These are phyloP conservation scores for Cardamine occulta DNA, from an alignment of 345 rosid species.

Conservation along the genomic window DNA sequence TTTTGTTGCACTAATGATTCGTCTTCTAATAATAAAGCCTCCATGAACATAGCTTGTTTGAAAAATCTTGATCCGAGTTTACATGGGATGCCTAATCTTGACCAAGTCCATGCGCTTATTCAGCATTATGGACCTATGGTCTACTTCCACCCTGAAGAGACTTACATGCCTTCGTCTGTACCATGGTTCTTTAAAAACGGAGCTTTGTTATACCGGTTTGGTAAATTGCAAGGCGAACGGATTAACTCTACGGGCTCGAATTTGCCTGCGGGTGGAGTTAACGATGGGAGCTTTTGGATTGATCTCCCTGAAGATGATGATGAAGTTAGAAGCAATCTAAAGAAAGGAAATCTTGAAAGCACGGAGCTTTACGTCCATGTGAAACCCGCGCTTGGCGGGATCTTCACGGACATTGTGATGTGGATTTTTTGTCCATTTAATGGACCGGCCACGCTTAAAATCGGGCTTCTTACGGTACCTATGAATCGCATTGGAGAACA, in stretches of 20 bases:
- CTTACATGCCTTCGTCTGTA: slow-evolving; percentile 83
- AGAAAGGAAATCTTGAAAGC: slow-evolving; percentile 69
- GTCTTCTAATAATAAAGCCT: slow-evolving; percentile 47
- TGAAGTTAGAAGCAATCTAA: slow-evolving; percentile 47
- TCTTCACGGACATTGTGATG: slow-evolving; percentile 87
- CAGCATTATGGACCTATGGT: slow-evolving; percentile 78
- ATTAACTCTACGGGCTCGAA: slow-evolving; percentile 61
- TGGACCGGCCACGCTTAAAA: slow-evolving; percentile 84
- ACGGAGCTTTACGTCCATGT: slow-evolving; percentile 87
- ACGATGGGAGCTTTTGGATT: slow-evolving; percentile 84
- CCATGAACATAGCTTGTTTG: slow-evolving; percentile 63
- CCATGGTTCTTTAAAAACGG: slow-evolving; percentile 94
- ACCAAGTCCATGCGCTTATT: slow-evolving; percentile 77
- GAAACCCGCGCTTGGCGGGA: slow-evolving; percentile 83
- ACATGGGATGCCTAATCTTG: slow-evolving; percentile 74
- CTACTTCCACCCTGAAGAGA: slow-evolving; percentile 92
- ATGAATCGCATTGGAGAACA: slow-evolving; percentile 83
- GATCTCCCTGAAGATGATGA: slow-evolving; percentile 71
- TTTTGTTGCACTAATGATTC: slow-evolving; percentile 49
- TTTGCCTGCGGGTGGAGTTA: slow-evolving; percentile 71
- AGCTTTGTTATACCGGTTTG: slow-evolving; percentile 58
- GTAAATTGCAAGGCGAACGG: slow-evolving; percentile 52
- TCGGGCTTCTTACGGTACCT: slow-evolving; percentile 62
- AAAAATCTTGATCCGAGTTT: slow-evolving; percentile 63
- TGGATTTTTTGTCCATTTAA: slow-evolving; percentile 95